Evolutionary conservation across 208 protist genomes (phyloP).

Genomic region (Blechomonas ayalai): DNA sequence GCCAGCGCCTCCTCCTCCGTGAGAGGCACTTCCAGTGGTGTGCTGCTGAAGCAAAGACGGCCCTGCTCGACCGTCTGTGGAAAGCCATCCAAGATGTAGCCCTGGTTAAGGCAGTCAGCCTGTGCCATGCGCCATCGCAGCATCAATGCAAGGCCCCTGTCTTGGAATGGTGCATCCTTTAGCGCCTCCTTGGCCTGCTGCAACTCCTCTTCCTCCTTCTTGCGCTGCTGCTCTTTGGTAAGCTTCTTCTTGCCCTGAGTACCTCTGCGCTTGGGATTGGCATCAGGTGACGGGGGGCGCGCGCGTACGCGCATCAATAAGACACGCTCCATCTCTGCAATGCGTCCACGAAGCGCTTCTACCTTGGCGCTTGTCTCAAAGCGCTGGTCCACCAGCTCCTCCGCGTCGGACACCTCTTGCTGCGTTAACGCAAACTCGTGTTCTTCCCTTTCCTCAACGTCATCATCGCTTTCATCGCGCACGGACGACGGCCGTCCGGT

Average conservation of each 20-base stretch:
- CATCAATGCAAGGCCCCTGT: constrained; percentile 81
- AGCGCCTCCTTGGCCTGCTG: constrained; percentile 46
- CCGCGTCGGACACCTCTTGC: constrained; percentile 51
- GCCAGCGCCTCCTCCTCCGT: constrained; percentile 76
- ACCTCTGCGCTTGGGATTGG: constrained; percentile 52
- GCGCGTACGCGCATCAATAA: constrained; percentile 48
- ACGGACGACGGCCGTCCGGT: background rate
- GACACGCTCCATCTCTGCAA: constrained; percentile 77
- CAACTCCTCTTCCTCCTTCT: constrained; percentile 63
- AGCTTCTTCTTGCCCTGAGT: constrained; percentile 21
- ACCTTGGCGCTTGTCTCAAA: constrained; percentile 40
- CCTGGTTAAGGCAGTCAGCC: constrained; percentile 84
- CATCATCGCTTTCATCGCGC: constrained; percentile 10
- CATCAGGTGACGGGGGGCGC: constrained; percentile 1
- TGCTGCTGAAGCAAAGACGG: constrained; percentile 67
- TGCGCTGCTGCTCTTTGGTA: constrained; percentile 49
- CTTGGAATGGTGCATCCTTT: constrained; percentile 67
- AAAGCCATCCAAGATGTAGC: constrained; percentile 90
- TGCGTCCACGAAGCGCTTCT: constrained; percentile 29
- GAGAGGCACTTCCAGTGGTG: constrained; percentile 35
- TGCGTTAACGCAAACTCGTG: constrained; percentile 30
- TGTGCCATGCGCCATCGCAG: constrained; percentile 80
- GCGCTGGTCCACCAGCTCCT: constrained; percentile 49
- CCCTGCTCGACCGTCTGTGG: constrained; percentile 81
- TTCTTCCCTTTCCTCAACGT: constrained; percentile 17